phyloP scores from a whole-genome alignment of 2,329 filamentous ascomycete species.

The Claviceps quebecensis region DNA sequence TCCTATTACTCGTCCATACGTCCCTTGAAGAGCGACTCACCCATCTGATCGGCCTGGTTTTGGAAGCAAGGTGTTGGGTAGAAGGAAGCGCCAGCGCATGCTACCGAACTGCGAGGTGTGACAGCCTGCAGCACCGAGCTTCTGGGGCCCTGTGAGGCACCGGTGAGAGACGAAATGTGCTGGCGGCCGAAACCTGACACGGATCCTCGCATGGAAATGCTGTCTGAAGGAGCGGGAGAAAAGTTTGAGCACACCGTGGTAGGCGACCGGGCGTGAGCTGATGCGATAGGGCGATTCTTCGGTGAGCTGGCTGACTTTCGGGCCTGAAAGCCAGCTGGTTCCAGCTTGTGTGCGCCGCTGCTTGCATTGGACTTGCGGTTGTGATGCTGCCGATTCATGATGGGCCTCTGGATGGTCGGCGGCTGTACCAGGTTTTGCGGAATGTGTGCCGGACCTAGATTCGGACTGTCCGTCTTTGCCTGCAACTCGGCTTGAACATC shows the following conservation, averaged over 20 bases:
- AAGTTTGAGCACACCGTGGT: slow-evolving; percentile 33
- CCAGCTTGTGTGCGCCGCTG: slow-evolving; percentile 63
- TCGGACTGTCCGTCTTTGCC: slow-evolving; percentile 80
- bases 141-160: slow-evolving; percentile 12
- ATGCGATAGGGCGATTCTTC: slow-evolving; percentile 67
- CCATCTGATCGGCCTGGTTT: slow-evolving; percentile 88
- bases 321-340: slow-evolving; percentile 35
- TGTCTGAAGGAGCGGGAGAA: slow-evolving; percentile 32
- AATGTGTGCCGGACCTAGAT: slow-evolving; percentile 55
- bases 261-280: slow-evolving; percentile 55
- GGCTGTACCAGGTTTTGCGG: slow-evolving; percentile 56
- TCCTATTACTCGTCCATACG: slow-evolving; percentile 33
- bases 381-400: slow-evolving; percentile 70
- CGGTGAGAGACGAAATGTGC: slow-evolving; percentile 16
- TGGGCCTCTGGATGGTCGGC: slow-evolving; percentile 64
- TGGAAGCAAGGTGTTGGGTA: slow-evolving; percentile 76
- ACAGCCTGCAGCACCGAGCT: slow-evolving; percentile 24
- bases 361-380: slow-evolving; percentile 57
- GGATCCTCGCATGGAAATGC: slow-evolving; percentile 29
- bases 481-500: slow-evolving; percentile 94
- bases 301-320: slow-evolving; percentile 48
- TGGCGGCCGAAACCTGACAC: slow-evolving; percentile 19
- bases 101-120: slow-evolving; percentile 21
- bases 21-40: slow-evolving; percentile 48
- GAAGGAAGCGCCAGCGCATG: slow-evolving; percentile 37